Conservation (phyloP, 352 stramenopile species). For the Peronospora farinosa region DNA sequence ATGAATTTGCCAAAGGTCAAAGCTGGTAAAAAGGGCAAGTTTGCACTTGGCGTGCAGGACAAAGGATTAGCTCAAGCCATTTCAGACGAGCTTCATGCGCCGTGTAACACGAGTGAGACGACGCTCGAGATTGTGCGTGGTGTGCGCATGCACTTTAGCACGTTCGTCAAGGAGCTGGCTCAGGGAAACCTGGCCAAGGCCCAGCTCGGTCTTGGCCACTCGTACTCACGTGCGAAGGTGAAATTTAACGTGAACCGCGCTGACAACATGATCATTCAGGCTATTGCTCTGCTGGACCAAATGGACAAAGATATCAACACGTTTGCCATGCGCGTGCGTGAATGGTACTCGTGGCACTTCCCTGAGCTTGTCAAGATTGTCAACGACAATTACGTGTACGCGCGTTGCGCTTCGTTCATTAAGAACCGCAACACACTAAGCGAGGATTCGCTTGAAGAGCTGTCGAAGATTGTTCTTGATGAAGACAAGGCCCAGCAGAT, state of each 20-base stretch:
- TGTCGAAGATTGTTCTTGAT: conserved; percentile 94
- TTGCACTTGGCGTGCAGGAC: conserved; percentile 90
- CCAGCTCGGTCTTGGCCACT: conserved; percentile 98
- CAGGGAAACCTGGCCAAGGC: conserved; percentile 94
- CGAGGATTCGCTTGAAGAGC: conserved; percentile 75
- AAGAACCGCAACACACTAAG: conserved; percentile 86
- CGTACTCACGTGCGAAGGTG: conserved; percentile 97
- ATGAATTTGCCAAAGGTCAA: conserved; percentile 98
- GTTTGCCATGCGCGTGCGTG: conserved; percentile 98
- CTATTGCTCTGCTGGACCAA: conserved; percentile 98
- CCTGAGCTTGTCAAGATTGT: conserved; percentile 99
- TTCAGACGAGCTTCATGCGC: conserved; percentile 89
- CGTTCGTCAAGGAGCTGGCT: conserved; percentile 97
- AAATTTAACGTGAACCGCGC: conserved; percentile 99
- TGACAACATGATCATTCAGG: conserved; percentile 99
- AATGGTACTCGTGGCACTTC: conserved; percentile 99
- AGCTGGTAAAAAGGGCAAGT: conserved; percentile 86
- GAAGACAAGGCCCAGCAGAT: conserved; percentile 95
- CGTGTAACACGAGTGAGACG: conserved; percentile 97
- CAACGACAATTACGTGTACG: conserved; percentile 99
- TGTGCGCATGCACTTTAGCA: conserved; percentile 95
- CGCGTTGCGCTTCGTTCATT: conserved; percentile 94
- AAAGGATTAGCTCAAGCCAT: conserved; percentile 92
- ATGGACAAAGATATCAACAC: conserved; percentile 99
- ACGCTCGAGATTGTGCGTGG: conserved; percentile 94